These are phyloP conservation scores for Elongisporangium undulatum DNA, from an alignment of 352 stramenopile genomes.

Conservation along the genomic window DNA sequence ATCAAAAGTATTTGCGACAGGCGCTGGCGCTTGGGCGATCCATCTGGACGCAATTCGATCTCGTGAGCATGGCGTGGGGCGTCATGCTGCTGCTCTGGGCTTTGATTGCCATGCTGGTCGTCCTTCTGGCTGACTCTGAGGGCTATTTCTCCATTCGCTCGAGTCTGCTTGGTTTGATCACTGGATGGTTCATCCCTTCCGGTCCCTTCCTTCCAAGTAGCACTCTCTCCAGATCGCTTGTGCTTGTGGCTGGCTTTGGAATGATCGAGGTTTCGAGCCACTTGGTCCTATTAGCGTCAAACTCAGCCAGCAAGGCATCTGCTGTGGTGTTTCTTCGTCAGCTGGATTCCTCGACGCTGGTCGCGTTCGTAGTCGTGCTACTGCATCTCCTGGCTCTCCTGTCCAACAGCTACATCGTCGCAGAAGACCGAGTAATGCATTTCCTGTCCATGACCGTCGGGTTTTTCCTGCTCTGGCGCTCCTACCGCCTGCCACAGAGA, in stretches of 20 bases:
- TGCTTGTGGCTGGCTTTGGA: constrained; percentile 4
- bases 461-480: constrained; percentile 31
- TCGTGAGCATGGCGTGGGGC: constrained; percentile 72
- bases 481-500: constrained; percentile 9
- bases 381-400: constrained; percentile 61
- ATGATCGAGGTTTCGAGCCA: background rate
- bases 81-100: constrained; percentile 41
- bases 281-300: background rate
- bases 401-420: constrained; percentile 87
- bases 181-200: constrained; percentile 7
- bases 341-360: constrained; percentile 4
- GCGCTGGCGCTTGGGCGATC: constrained; percentile 58
- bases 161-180: background rate
- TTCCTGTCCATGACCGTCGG: constrained; percentile 60
- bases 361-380: constrained; percentile 40
- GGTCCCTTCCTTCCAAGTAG: constrained; percentile 9
- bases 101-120: constrained; percentile 16
- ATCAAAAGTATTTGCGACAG: constrained; percentile 64
- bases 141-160: constrained; percentile 3
- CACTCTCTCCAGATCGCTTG: constrained; percentile 6
- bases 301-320: constrained; percentile 7
- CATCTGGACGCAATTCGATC: constrained; percentile 87
- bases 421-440: constrained; percentile 60
- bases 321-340: background rate
- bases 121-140: background rate